phyloP scores from a whole-genome alignment of 1,139 yeast species.

The Nakaseomyces glabratus region DNA sequence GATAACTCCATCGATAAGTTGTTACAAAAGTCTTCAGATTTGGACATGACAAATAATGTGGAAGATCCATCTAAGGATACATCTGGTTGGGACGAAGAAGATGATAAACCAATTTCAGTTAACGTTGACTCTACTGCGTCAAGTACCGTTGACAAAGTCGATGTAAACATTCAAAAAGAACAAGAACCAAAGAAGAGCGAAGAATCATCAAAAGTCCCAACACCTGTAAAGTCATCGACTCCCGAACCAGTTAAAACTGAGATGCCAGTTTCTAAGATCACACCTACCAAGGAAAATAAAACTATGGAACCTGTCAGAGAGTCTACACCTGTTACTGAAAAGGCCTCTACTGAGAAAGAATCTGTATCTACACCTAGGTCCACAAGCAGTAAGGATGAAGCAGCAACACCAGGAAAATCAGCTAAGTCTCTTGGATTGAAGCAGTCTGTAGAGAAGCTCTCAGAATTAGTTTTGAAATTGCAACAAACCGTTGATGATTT shows the following conservation, averaged over 20 bases:
- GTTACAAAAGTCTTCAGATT: constrained; percentile 41
- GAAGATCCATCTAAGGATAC: constrained; percentile 31
- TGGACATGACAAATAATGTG: constrained; percentile 36
- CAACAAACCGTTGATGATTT: constrained; percentile 48
- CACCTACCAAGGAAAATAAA: constrained; percentile 15
- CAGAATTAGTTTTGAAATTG: constrained; percentile 45
- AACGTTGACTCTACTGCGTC: constrained; percentile 7
- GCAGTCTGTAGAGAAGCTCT: constrained; percentile 59
- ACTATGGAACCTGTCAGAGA: constrained; percentile 24
- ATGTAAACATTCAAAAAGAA: constrained; percentile 4
- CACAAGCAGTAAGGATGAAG: constrained; percentile 10
- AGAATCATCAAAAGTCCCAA: constrained; percentile 7
- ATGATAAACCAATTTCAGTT: constrained; percentile 22
- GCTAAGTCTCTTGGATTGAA: constrained; percentile 48
- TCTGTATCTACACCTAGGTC: constrained; percentile 7
- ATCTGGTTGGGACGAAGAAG: constrained; percentile 34
- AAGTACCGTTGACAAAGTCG: constrained; percentile 8
- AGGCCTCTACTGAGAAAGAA: constrained; percentile 7
- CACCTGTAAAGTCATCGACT: constrained; percentile 11
- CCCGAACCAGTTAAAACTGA: constrained; percentile 7
- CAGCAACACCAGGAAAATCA: constrained; percentile 19
- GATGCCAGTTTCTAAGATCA: constrained; percentile 5
- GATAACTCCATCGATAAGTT: constrained; percentile 41
- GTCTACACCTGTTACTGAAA: constrained; percentile 14
- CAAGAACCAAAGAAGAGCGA: constrained; percentile 7